phyloP scores from a whole-genome alignment of 805 yeast genomes.

The Yamadazyma takamatsuzukensis region DNA sequence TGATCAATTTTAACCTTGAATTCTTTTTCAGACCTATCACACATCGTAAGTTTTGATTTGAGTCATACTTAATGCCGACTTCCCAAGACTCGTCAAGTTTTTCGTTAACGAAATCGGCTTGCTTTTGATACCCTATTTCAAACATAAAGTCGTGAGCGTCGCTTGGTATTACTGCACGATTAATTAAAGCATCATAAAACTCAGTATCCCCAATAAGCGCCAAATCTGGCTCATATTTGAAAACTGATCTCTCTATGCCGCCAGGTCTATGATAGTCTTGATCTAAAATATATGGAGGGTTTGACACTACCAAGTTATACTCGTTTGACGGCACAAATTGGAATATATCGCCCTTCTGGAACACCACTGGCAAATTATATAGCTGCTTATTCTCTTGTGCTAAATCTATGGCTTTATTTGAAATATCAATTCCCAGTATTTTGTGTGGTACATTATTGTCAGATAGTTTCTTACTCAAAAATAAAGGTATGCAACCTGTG shows the following conservation, averaged over 20 bases:
- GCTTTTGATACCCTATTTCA: conserved; percentile 67
- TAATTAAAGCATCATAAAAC: conserved; percentile 58
- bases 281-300: conserved; percentile 83
- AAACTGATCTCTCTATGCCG: conserved; percentile 64
- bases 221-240: conserved; percentile 64
- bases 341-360: conserved; percentile 7
- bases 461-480: conserved; percentile 28
- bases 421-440: conserved; percentile 55
- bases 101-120: conserved; percentile 42
- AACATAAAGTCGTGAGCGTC: conserved; percentile 60
- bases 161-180: conserved; percentile 37
- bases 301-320: conserved; percentile 64
- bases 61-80: conserved; percentile 47
- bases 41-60: conserved; percentile 51
- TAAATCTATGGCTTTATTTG: conserved; percentile 48
- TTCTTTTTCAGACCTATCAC: conserved; percentile 56
- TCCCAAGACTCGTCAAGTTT: conserved; percentile 41
- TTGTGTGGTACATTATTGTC: conserved; percentile 3
- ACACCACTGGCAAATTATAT: conserved; percentile 6
- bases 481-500: conserved; percentile 77
- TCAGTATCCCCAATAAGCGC: conserved; percentile 81
- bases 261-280: conserved; percentile 38
- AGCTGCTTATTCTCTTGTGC: conserved; percentile 41
- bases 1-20: conserved; percentile 6
- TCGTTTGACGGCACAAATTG: neutral